Percentiles rank a stretch among this genome's conserved stretches.
These are phyloP conservation scores for Paracorniculantispora psalliotae DNA, from an alignment of 2,329 filamentous ascomycete species.

Conservation along the genomic window DNA sequence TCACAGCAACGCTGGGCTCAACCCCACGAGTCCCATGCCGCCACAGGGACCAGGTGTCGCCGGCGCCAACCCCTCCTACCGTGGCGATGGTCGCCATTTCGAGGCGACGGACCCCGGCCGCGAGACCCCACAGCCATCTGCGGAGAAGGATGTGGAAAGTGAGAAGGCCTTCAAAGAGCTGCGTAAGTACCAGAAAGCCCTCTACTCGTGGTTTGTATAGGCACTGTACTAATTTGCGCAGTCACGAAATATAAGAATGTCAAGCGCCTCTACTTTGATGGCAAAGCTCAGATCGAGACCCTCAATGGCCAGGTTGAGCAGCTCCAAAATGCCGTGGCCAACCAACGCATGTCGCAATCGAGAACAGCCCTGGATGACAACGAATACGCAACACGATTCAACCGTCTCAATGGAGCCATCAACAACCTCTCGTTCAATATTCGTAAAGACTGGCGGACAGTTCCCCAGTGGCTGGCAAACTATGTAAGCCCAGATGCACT, in stretches of 20 bases:
- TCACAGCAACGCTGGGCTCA: conserved; percentile 42
- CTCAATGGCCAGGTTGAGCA: conserved; percentile 86
- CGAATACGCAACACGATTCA: conserved; percentile 87
- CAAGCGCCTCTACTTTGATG: conserved; percentile 95
- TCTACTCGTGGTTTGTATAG: conserved; percentile 26
- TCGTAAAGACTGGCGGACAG: conserved; percentile 82
- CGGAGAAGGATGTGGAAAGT: conserved; percentile 40
- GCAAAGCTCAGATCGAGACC: conserved; percentile 85
- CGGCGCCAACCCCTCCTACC: conserved; percentile 32
- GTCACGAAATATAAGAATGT: conserved; percentile 97
- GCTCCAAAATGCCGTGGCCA: conserved; percentile 93
- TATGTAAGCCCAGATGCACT: conserved; percentile 83
- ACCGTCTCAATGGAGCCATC: conserved; percentile 85
- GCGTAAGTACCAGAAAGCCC: conserved; percentile 35
- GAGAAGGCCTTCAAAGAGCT: conserved; percentile 56
- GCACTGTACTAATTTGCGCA: conserved; percentile 44
- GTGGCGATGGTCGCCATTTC: conserved; percentile 38
- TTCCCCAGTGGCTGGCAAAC: conserved; percentile 74
- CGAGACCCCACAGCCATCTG: conserved; percentile 51
- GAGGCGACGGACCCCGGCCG: conserved; percentile 47
- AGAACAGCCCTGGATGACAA: conserved; percentile 92
- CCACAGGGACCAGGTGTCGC: conserved; percentile 30
- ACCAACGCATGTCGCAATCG: conserved; percentile 90
- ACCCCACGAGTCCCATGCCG: conserved; percentile 39
- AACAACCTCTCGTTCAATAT: conserved; percentile 95